Conservation (phyloP, 139 green algal species). For the Chlorella sp. region DNA sequence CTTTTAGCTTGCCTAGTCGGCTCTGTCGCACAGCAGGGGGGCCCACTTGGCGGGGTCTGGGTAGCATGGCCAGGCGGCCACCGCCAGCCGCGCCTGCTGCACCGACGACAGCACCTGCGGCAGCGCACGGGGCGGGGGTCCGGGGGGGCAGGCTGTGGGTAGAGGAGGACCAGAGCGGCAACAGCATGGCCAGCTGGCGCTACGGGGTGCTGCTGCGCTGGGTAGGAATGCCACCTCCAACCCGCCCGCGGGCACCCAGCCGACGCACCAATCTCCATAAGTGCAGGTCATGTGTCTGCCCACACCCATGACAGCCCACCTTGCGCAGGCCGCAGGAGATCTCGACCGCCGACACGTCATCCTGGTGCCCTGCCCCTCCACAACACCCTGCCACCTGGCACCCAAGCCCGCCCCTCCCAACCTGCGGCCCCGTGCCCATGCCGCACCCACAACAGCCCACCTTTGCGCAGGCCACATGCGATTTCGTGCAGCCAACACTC, state of each 20-base stretch:
- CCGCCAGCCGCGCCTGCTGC: constrained; percentile 18
- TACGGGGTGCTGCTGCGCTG: too few species aligned
- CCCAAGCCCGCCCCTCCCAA: too few species aligned
- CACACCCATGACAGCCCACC: too few species aligned
- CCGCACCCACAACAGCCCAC: not conserved
- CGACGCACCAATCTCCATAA: too few species aligned
- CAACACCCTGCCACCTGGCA: too few species aligned
- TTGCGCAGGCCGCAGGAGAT: not conserved
- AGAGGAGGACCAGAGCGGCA: not conserved
- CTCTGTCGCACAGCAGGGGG: not conserved
- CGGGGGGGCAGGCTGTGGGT: not conserved
- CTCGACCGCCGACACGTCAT: not conserved
- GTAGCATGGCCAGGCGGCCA: constrained; percentile 19
- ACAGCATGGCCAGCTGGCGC: not conserved
- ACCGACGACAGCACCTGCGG: constrained; percentile 19
- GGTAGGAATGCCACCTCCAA: too few species aligned
- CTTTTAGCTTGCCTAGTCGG: not conserved
- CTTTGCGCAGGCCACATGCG: too few species aligned
- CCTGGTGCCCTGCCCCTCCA: too few species aligned
- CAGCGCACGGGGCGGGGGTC: not conserved
- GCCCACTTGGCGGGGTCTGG: constrained; percentile 25
- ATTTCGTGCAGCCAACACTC: too few species aligned
- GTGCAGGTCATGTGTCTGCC: too few species aligned
- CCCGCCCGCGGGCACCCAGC: too few species aligned
- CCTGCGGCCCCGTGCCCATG: too few species aligned